These are phyloP conservation scores for Scheffersomyces ergatensis DNA, from an alignment of 805 yeast genomes.

Conservation along the genomic window DNA sequence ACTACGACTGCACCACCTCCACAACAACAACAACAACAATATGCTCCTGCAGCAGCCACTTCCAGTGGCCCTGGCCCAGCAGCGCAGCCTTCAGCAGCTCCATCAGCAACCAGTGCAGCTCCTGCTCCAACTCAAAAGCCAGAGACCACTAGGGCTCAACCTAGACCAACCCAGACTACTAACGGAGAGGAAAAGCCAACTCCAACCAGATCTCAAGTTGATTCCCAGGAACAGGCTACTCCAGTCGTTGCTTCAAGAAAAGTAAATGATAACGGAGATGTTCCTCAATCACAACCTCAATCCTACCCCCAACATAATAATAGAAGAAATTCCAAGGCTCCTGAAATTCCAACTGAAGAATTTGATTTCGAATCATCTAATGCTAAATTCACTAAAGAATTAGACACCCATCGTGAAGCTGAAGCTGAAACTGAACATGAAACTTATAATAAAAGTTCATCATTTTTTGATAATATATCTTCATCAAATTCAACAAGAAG, in stretches of 20 bases:
- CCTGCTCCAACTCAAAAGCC: constrained; percentile 6
- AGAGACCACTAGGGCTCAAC: constrained; percentile 6
- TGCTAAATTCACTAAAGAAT: constrained; percentile 64
- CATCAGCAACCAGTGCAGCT: constrained; percentile 3
- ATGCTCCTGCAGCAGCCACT: constrained; percentile 8
- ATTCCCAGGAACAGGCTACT: constrained; percentile 7
- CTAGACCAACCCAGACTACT: constrained; percentile 5
- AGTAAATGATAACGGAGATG: constrained; percentile 1
- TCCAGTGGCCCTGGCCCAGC: background rate
- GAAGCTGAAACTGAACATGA: constrained; percentile 25
- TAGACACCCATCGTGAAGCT: constrained; percentile 30
- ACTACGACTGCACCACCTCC: constrained; percentile 8
- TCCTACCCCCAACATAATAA: constrained; percentile 9
- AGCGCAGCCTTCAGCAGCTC: constrained; percentile 1
- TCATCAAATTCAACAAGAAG: constrained; percentile 55
- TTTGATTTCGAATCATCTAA: constrained; percentile 76
- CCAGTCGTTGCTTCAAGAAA: constrained; percentile 7
- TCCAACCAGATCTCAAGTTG: constrained; percentile 7
- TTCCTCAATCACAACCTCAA: constrained; percentile 12
- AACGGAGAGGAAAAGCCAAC: constrained; percentile 6
- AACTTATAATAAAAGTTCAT: constrained; percentile 71
- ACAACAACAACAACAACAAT: constrained; percentile 3
- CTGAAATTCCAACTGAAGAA: constrained; percentile 50
- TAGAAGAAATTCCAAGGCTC: constrained; percentile 6
- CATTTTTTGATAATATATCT: constrained; percentile 87